phyloP scores from a whole-genome alignment of 495 filamentous ascomycete genomes.

The Aspergillus hancockii region DNA sequence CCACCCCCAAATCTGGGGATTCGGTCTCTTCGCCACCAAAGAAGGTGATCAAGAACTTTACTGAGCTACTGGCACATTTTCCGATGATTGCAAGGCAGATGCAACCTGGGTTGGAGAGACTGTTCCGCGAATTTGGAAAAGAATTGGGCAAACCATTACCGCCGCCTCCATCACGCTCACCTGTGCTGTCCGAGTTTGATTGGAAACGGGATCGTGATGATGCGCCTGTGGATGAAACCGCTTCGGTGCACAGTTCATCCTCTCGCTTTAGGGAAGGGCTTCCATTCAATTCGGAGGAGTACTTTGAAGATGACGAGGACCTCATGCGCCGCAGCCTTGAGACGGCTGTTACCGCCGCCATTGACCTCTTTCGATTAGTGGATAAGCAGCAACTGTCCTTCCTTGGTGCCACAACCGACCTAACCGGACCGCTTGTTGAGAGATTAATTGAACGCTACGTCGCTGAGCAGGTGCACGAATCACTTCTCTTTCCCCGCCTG shows the following conservation, averaged over 20 bases:
- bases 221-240: slow-evolving; percentile 30
- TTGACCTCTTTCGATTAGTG: slow-evolving; percentile 92
- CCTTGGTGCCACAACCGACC: slow-evolving; percentile 87
- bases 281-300: slow-evolving; percentile 50
- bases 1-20: slow-evolving; percentile 39
- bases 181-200: slow-evolving; percentile 34
- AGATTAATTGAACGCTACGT: slow-evolving; percentile 94
- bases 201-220: slow-evolving; percentile 27
- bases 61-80: slow-evolving; percentile 87
- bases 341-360: slow-evolving; percentile 87
- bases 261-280: slow-evolving; percentile 36
- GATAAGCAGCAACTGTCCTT: slow-evolving; percentile 94
- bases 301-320: slow-evolving; percentile 83
- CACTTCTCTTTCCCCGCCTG: slow-evolving; percentile 79
- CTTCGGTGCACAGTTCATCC: slow-evolving; percentile 40
- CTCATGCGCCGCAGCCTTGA: slow-evolving; percentile 83
- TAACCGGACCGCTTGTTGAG: slow-evolving; percentile 91
- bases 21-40: slow-evolving; percentile 57
- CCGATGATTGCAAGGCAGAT: slow-evolving; percentile 97
- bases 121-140: slow-evolving; percentile 86
- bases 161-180: slow-evolving; percentile 66
- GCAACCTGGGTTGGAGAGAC: slow-evolving; percentile 85
- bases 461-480: slow-evolving; percentile 87
- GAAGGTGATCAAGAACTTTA: slow-evolving; percentile 88
- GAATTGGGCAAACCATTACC: slow-evolving; percentile 84